These are phyloP conservation scores for Polyporus tsugae DNA, from an alignment of 1,284 basidiomycete species.

Conservation along the genomic window DNA sequence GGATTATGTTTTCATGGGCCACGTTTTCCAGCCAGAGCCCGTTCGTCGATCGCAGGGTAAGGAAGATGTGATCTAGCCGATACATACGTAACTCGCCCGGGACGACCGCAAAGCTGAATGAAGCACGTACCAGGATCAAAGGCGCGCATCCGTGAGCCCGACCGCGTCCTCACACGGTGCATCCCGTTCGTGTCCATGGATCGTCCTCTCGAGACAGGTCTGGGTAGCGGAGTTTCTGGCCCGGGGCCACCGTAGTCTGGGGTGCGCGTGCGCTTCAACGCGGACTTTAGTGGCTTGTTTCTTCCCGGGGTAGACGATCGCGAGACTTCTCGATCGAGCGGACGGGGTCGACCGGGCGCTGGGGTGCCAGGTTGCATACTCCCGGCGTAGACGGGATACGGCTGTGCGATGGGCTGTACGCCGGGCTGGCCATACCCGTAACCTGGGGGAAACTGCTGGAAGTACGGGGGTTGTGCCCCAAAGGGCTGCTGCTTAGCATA, in stretches of 20 bases:
- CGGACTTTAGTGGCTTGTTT: slow-evolving; percentile 57
- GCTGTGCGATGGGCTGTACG: slow-evolving; percentile 26
- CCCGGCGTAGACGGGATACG: slow-evolving; percentile 33
- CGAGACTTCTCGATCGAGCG: slow-evolving; percentile 34
- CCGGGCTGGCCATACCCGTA: slow-evolving; percentile 28
- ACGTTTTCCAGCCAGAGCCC: slow-evolving; percentile 53
- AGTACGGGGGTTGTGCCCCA: slow-evolving; percentile 32
- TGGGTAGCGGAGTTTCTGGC: background rate
- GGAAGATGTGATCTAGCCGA: slow-evolving; percentile 44
- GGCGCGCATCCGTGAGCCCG: slow-evolving; percentile 39
- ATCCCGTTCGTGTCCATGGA: slow-evolving; percentile 27
- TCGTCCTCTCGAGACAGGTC: slow-evolving; percentile 32
- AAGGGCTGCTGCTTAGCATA: slow-evolving; percentile 32
- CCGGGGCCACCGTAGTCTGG: slow-evolving; percentile 26
- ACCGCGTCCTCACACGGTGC: slow-evolving; percentile 39
- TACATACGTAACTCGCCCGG: background rate
- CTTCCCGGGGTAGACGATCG: slow-evolving; percentile 32
- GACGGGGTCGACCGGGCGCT: slow-evolving; percentile 26
- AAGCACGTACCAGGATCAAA: slow-evolving; percentile 38
- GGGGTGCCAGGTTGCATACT: slow-evolving; percentile 29
- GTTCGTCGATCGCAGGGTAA: slow-evolving; percentile 46
- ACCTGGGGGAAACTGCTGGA: slow-evolving; percentile 29
- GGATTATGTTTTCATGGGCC: slow-evolving; percentile 44
- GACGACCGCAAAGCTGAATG: background rate
- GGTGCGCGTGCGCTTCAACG: slow-evolving; percentile 57